A percentile compares a stretch with the other conserved stretches of the same genome.
Conservation (phyloP, 495 filamentous ascomycete species). For the Neurospora hispaniola region DNA sequence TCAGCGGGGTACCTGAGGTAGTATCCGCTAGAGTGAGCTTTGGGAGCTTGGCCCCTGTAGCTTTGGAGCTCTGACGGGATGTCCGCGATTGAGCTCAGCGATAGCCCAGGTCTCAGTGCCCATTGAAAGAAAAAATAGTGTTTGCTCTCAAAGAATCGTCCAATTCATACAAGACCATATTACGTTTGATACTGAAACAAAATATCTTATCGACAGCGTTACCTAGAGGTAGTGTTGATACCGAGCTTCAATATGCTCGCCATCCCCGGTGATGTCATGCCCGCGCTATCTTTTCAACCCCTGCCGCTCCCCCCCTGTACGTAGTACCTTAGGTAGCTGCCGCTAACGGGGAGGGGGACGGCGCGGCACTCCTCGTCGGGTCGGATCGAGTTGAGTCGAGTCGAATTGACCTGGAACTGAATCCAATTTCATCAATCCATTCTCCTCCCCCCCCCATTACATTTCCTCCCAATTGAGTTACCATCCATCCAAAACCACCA, state of each 20-base stretch:
- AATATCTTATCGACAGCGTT: too few relatives aligned
- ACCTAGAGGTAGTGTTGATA: neutral
- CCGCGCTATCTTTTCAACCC: neutral
- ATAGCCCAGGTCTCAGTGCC: neutral
- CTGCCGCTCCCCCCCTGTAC: neutral
- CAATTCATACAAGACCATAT: too few relatives aligned
- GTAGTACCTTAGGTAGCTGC: neutral
- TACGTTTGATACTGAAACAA: too few relatives aligned
- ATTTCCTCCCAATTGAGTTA: neutral
- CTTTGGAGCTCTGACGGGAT: neutral
- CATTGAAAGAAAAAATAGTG: neutral
- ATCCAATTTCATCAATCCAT: neutral
- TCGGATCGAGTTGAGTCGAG: neutral
- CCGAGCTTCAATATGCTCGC: neutral
- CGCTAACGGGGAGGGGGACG: neutral
- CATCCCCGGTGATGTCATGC: slow-evolving; percentile 8
- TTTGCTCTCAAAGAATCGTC: too few relatives aligned
- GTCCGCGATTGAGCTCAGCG: neutral
- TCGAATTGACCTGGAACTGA: neutral
- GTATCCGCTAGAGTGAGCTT: neutral
- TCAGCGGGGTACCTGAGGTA: neutral
- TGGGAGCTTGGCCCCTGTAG: neutral
- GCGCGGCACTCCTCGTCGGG: neutral
- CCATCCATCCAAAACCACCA: neutral
- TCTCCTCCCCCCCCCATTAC: neutral